Evolutionary conservation across 2,329 filamentous ascomycete species (phyloP).

Genomic region (Dothiorella sarmentorum): DNA sequence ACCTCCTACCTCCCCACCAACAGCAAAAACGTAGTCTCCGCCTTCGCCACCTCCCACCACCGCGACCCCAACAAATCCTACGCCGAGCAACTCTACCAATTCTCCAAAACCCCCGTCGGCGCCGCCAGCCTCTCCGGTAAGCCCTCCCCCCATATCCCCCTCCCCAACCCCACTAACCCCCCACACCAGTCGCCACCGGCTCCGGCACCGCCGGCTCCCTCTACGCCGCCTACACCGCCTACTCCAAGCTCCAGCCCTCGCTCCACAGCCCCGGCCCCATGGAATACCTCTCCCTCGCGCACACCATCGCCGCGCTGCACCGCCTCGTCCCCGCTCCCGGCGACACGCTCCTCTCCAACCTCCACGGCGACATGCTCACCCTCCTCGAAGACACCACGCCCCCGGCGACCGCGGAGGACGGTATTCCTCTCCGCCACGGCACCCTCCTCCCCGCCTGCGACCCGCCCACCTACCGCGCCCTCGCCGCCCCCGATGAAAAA

Average conservation of each 20-base stretch:
- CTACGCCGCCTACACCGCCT: slow-evolving; percentile 50
- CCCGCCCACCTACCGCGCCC: slow-evolving; percentile 40
- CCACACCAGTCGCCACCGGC: slow-evolving; percentile 43
- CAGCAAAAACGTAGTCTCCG: slow-evolving; percentile 41
- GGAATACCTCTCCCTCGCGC: slow-evolving; percentile 48
- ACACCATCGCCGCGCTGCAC: slow-evolving; percentile 41
- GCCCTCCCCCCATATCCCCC: neutral
- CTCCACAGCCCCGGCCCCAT: slow-evolving; percentile 33
- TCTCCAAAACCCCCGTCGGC: slow-evolving; percentile 50
- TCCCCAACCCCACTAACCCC: neutral
- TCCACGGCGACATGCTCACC: slow-evolving; percentile 46
- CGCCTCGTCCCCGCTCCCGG: slow-evolving; percentile 33
- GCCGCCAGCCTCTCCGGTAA: slow-evolving; percentile 44
- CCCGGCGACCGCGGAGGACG: slow-evolving; percentile 32
- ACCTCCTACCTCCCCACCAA: slow-evolving; percentile 46
- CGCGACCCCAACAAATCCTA: slow-evolving; percentile 49
- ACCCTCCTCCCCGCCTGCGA: slow-evolving; percentile 49
- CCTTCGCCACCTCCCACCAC: slow-evolving; percentile 44
- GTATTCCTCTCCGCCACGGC: slow-evolving; percentile 41
- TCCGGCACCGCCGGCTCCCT: slow-evolving; percentile 46
- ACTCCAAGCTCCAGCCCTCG: slow-evolving; percentile 34
- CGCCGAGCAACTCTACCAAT: slow-evolving; percentile 49
- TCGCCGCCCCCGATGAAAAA: slow-evolving; percentile 34
- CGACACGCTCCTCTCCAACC: slow-evolving; percentile 40
- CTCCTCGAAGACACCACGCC: slow-evolving; percentile 45